phyloP scores from a whole-genome alignment of 257 asterid genomes.

The Datura wrightii region DNA sequence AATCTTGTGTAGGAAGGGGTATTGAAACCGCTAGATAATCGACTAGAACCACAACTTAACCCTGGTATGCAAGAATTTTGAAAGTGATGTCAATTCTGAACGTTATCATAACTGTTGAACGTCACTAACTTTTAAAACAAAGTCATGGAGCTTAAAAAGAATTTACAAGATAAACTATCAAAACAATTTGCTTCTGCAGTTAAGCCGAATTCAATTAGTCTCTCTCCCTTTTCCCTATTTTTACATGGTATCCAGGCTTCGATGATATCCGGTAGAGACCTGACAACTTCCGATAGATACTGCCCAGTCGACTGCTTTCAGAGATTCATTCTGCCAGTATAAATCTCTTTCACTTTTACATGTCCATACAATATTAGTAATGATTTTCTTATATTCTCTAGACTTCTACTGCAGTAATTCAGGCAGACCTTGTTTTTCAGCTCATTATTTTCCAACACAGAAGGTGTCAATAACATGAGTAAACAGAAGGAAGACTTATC shows the following conservation, averaged over 20 bases:
- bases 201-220: background rate
- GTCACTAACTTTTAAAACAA: background rate
- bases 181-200: background rate
- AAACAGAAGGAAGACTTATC: background rate
- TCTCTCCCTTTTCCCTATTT: background rate
- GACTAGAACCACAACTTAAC: background rate
- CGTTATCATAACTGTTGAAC: background rate
- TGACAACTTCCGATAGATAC: background rate
- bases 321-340: background rate
- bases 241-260: background rate
- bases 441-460: background rate
- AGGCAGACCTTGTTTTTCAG: background rate
- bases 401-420: background rate
- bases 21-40: background rate
- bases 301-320: background rate
- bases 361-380: background rate
- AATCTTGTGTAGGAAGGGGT: background rate
- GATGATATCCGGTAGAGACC: background rate
- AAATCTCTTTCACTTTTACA: background rate
- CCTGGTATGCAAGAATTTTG: background rate
- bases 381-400: background rate
- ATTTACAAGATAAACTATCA: slow-evolving; percentile 10
- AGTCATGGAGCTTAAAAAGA: background rate
- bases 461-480: background rate
- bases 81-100: background rate